These are phyloP conservation scores for Discostella pseudostelligera DNA, from an alignment of 108 stramenopile species.

Conservation along the genomic window DNA sequence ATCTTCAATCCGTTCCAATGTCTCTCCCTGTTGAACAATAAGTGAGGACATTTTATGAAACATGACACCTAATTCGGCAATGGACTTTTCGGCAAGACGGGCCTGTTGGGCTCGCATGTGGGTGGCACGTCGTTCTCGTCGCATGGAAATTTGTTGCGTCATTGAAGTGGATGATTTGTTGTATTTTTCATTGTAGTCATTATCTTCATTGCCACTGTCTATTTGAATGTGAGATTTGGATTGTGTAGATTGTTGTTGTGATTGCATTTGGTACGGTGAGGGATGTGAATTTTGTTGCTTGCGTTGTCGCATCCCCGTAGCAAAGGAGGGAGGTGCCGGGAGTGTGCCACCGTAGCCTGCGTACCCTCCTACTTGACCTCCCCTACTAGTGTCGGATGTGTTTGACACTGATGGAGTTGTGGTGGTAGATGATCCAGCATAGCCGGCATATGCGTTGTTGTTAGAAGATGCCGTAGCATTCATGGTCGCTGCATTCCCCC, in stretches of 20 bases:
- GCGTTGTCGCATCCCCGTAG: conserved; percentile 68
- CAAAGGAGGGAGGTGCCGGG: conserved; percentile 21
- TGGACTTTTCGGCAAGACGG: conserved; percentile 66
- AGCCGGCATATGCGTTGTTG: conserved; percentile 27
- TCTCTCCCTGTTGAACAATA: conserved; percentile 74
- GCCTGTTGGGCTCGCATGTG: conserved; percentile 68
- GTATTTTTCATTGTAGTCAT: conserved; percentile 47
- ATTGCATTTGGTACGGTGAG: conserved; percentile 13
- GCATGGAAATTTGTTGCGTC: conserved; percentile 63
- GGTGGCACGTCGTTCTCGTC: conserved; percentile 67
- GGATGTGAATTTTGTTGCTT: conserved; percentile 15
- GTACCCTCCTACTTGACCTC: conserved; percentile 11
- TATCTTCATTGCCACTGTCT: conserved; percentile 27
- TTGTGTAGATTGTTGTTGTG: not conserved
- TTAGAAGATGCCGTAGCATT: not conserved
- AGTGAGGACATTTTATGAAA: conserved; percentile 80
- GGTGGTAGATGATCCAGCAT: conserved; percentile 16
- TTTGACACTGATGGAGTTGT: not conserved
- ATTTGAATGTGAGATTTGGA: conserved; percentile 23
- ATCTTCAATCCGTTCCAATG: conserved; percentile 84
- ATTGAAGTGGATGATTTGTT: conserved; percentile 46
- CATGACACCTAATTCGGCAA: conserved; percentile 68
- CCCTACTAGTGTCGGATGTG: no score
- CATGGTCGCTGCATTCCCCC: conserved; percentile 1
- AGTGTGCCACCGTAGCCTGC: conserved; percentile 44